Evolutionary conservation across 768 basidiomycete species (phyloP).

Genomic region (Lanmaoa pseudosensibilis): DNA sequence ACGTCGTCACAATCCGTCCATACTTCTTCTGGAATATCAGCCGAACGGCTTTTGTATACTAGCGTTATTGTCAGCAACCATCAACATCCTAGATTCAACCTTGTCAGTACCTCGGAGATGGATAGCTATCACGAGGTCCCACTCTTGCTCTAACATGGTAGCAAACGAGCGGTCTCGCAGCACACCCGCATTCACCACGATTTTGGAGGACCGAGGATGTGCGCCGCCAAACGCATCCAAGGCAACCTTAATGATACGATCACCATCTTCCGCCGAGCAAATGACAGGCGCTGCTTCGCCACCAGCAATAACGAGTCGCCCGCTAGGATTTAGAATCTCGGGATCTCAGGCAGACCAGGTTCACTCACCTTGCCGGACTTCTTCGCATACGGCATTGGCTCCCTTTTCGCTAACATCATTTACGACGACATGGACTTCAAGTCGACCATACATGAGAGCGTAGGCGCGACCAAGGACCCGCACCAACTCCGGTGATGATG

Average conservation of each 20-base stretch:
- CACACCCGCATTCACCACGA: conserved; percentile 95
- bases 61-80: conserved; percentile 1
- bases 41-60: conserved; percentile 96
- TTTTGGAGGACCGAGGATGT: too few species aligned
- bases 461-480: conserved; percentile 91
- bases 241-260: conserved; percentile 82
- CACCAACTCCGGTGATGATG: conserved; percentile 93
- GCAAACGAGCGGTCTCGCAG: conserved; percentile 91
- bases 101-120: conserved; percentile 93
- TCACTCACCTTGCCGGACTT: conserved; percentile 70
- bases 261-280: conserved; percentile 90
- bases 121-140: conserved; percentile 88
- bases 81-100: conserved; percentile 36
- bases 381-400: conserved; percentile 82
- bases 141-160: conserved; percentile 87
- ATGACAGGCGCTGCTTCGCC: conserved; percentile 84
- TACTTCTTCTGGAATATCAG: conserved; percentile 94
- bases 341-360: neutral
- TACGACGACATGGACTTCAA: conserved; percentile 96
- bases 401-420: conserved; percentile 92
- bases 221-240: conserved; percentile 84
- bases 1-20: conserved; percentile 93
- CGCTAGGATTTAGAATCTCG: neutral
- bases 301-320: conserved; percentile 53
- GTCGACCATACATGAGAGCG: conserved; percentile 84